Evolutionary conservation across 2,329 filamentous ascomycete genomes (phyloP).

Genomic region (Venturia carpophila): DNA sequence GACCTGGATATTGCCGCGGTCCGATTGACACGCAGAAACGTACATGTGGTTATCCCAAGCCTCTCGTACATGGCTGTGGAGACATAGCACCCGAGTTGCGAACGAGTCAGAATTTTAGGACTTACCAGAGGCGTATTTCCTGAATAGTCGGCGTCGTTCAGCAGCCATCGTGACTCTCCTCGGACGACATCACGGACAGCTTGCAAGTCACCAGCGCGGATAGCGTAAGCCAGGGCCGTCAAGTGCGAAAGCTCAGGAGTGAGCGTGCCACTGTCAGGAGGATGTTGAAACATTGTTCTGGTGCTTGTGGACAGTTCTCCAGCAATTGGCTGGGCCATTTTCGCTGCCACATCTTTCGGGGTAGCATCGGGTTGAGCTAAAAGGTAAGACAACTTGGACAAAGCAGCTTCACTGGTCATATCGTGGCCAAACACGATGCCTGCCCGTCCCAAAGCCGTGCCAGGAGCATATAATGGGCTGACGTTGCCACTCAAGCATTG

Average conservation of each 20-base stretch:
- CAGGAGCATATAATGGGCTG: conserved; percentile 36
- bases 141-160: conserved; percentile 71
- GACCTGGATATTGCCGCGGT: neutral
- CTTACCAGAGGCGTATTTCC: conserved; percentile 59
- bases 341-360: conserved; percentile 55
- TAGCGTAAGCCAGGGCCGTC: conserved; percentile 70
- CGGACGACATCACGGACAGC: conserved; percentile 60
- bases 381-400: conserved; percentile 85
- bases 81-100: neutral
- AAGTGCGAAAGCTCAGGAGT: conserved; percentile 57
- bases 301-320: conserved; percentile 78
- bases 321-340: conserved; percentile 67
- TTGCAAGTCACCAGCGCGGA: conserved; percentile 60
- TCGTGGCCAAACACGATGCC: conserved; percentile 87
- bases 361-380: conserved; percentile 60
- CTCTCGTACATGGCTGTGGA: neutral
- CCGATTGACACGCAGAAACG: conserved; percentile 9
- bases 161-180: conserved; percentile 56
- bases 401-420: conserved; percentile 80
- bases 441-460: conserved; percentile 64
- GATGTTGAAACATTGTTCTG: conserved; percentile 68
- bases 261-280: conserved; percentile 40
- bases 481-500: conserved; percentile 59
- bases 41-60: neutral
- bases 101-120: conserved; percentile 20